Evolutionary conservation across 2,329 filamentous ascomycete species (phyloP).

Genomic region (Nectriaceae sp.): DNA sequence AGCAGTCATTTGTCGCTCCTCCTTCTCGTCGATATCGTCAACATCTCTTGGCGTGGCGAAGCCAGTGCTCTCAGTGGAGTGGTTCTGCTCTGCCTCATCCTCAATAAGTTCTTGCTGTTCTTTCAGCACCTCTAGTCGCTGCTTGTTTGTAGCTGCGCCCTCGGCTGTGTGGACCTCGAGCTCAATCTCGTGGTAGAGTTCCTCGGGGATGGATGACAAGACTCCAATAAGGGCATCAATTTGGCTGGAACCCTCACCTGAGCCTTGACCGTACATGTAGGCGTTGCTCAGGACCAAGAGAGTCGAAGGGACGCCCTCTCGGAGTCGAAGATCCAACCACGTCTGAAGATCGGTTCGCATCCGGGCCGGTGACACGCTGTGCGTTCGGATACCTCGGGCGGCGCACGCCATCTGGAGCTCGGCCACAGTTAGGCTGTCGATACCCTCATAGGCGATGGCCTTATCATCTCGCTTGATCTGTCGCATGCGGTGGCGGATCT

Average conservation of each 20-base stretch:
- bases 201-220: constrained; percentile 91
- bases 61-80: constrained; percentile 75
- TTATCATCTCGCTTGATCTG: constrained; percentile 98
- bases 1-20: constrained; percentile 64
- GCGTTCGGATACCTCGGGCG: constrained; percentile 87
- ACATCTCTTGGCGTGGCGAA: constrained; percentile 78
- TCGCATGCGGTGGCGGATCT: constrained; percentile 95
- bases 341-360: constrained; percentile 88
- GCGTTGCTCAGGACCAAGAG: constrained; percentile 95
- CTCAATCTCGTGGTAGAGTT: constrained; percentile 99
- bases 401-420: constrained; percentile 93
- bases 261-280: constrained; percentile 92
- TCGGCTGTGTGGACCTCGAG: constrained; percentile 96
- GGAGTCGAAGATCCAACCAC: constrained; percentile 92
- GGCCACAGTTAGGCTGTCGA: constrained; percentile 88
- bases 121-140: constrained; percentile 95
- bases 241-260: constrained; percentile 85
- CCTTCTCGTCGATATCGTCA: constrained; percentile 94
- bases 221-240: constrained; percentile 93
- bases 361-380: constrained; percentile 85
- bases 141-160: constrained; percentile 97
- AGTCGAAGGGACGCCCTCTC: constrained; percentile 94
- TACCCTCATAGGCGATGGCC: constrained; percentile 90
- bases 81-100: constrained; percentile 92
- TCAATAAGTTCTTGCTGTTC: constrained; percentile 98